phyloP scores from a whole-genome alignment of 805 yeast genomes.

The Teunomyces lycoperdinae region DNA sequence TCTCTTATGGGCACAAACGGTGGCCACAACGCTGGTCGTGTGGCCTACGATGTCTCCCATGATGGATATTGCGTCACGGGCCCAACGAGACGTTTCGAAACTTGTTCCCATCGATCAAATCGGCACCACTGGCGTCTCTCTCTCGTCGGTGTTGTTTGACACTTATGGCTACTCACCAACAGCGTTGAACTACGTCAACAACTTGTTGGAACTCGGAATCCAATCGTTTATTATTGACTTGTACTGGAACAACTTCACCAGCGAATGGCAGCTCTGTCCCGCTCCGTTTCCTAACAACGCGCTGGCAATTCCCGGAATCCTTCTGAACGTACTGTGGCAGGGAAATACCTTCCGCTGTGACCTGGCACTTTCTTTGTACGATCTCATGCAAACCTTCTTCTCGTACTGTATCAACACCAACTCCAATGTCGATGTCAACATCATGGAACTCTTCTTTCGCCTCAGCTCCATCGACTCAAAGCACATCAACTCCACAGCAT shows the following conservation, averaged over 20 bases:
- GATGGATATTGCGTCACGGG: slow-evolving; percentile 19
- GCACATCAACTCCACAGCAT: background rate
- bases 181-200: slow-evolving; percentile 15
- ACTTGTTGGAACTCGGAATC: slow-evolving; percentile 40
- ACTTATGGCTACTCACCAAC: slow-evolving; percentile 16
- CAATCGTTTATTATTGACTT: slow-evolving; percentile 51
- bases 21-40: background rate
- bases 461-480: slow-evolving; percentile 17
- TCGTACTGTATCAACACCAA: slow-evolving; percentile 24
- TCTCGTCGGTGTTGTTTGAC: slow-evolving; percentile 27
- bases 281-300: slow-evolving; percentile 34
- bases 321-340: slow-evolving; percentile 24
- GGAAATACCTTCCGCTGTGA: slow-evolving; percentile 25
- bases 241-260: slow-evolving; percentile 49
- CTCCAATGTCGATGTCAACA: slow-evolving; percentile 31
- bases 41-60: slow-evolving; percentile 5
- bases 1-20: background rate
- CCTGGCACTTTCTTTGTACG: slow-evolving; percentile 22
- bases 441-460: slow-evolving; percentile 29
- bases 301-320: slow-evolving; percentile 10
- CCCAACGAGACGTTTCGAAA: slow-evolving; percentile 36
- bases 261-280: slow-evolving; percentile 56
- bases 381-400: slow-evolving; percentile 18
- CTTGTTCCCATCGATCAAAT: slow-evolving; percentile 33
- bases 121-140: slow-evolving; percentile 30